Base-by-base conservation (phyloP, 1,284 basidiomycete species). In the Marasmius sp. region DNA sequence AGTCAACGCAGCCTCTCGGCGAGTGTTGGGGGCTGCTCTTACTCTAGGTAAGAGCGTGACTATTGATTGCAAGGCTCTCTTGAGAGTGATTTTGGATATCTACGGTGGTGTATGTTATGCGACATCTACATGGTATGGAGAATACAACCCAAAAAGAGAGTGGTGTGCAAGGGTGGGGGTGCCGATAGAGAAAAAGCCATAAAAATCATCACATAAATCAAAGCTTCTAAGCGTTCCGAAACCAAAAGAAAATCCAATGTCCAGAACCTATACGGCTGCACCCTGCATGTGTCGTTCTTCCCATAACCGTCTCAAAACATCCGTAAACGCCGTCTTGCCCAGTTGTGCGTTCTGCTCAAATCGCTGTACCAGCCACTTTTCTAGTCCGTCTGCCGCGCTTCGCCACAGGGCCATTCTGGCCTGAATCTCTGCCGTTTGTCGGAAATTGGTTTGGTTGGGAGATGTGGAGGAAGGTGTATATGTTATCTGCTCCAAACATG, bases 311-410 rank as follows among this genome's bases (percentile, higher is more conserved):
- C 88, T 81, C 65, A 97, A 76, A 33, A 97, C 93, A 73, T 93
- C 91, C 59, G 93, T 91, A 74, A 97, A 95, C 10, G 90, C 94
- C 58, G 88, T 77, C 75, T 94, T 93, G 56, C 94, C 94, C 33
- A 91, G 78, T 50, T 89, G 88, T 1, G 94, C 94, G 70, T 97
- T 97, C 73, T 92, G 87, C 72, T 92, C 89, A 69, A 96, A 96
- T 60, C 93, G 84, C 74, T 94, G 87, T 34, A 89, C 87, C 62
- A 94, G 84, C 83, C 90, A 94, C 69, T 81, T 81, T 77, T 97
- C 94, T 51, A 97, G 79, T 67, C 85, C 85, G 73, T 93, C 88
- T 16, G 93, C 89, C 53, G 92, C 85, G 54, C 85, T 85, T 66
- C 88, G 81, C 86, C 93, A 95, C 57, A 93, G 79, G 33, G 86